phyloP scores from a whole-genome alignment of 495 filamentous ascomycete species.

The Articulospora tetracladia region DNA sequence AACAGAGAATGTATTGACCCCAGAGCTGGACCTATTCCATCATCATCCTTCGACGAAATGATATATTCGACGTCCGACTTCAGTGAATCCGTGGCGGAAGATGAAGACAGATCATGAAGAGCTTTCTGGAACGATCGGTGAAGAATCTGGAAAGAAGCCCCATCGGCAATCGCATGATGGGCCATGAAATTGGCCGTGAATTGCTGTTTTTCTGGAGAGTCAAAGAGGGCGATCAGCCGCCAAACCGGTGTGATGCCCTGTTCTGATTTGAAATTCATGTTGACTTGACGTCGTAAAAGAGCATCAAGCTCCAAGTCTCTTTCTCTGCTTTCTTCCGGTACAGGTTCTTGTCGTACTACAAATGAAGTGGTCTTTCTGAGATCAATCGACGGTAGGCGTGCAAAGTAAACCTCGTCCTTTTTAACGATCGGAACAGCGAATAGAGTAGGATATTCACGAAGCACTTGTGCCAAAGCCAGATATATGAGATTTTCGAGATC shows the following conservation, averaged over 20 bases:
- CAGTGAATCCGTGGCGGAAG: background rate
- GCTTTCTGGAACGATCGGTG: slow-evolving; percentile 6
- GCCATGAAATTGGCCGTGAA: slow-evolving; percentile 12
- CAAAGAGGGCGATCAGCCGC: slow-evolving; percentile 3
- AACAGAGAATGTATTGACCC: background rate
- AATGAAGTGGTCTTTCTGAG: background rate
- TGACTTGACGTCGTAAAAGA: slow-evolving; percentile 4
- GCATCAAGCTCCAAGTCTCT: slow-evolving; percentile 8
- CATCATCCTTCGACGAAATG: background rate
- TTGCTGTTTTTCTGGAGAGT: background rate
- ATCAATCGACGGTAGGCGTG: slow-evolving; percentile 8
- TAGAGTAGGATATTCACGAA: slow-evolving; percentile 3
- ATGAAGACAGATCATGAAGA: background rate
- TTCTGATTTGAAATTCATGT: slow-evolving; percentile 7
- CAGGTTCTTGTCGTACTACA: background rate
- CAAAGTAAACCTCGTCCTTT: background rate
- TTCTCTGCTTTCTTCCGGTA: background rate
- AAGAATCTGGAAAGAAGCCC: slow-evolving; percentile 3
- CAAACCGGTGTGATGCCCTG: slow-evolving; percentile 5
- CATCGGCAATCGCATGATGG: slow-evolving; percentile 13
- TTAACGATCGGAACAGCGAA: slow-evolving; percentile 8
- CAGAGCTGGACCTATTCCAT: background rate
- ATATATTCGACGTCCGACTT: background rate
- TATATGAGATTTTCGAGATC: slow-evolving; percentile 2
- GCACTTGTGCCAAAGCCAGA: background rate